Evolutionary conservation across 257 asterid genomes (phyloP), one percentile per base, ranked within the genome.

Genomic region (Jaltomata sinuosa): DNA sequence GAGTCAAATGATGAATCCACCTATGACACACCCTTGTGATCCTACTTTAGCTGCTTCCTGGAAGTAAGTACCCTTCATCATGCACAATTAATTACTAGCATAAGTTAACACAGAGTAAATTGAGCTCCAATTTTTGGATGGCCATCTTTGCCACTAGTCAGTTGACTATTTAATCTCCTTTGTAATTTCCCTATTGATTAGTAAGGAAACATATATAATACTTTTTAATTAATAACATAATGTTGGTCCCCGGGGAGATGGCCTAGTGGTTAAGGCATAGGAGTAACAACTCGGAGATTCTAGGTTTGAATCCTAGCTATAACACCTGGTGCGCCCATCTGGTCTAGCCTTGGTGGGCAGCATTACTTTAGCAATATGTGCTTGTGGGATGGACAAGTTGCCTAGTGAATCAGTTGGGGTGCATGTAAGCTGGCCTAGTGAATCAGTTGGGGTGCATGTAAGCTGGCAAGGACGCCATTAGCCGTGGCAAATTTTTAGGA

Each of bases 31-130:
- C 42, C 7, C 7, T 49, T 34, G 14, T 32, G 71, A 68, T 84
- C 97, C 94, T 81, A 88, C 91, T 86, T 25, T 32, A 78, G 85
- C 82, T 68, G 88, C 87, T 85, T 64, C 89, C 54, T 94, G 97
- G 97, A 90, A 86, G 98, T 92, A 90, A 89, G 92, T 86, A 29
- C 11, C 34, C 7, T 42, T n/a, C 11, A 40, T 72, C 54, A 72
- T 40, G 55, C 4, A 40, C 36, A 5, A n/a, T 72, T n/a, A 40
- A 40, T 22, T 71, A n/a, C 21, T 42, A 71, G 40, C 69, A 61
- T 4, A 25, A 61, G 14, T 57, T n/a, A 22, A 10, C 31, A 57
- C 14, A 57, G 69, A 16, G 8, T 4, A 53, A 19, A 53, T 10
- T 53, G 59, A 53, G 10, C n/a, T n/a, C n/a, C n/a, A n/a, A n/a